Percentiles rank a stretch among this genome's conserved stretches.
phyloP scores from a whole-genome alignment of 805 yeast genomes.

The Yarrowia sp. region DNA sequence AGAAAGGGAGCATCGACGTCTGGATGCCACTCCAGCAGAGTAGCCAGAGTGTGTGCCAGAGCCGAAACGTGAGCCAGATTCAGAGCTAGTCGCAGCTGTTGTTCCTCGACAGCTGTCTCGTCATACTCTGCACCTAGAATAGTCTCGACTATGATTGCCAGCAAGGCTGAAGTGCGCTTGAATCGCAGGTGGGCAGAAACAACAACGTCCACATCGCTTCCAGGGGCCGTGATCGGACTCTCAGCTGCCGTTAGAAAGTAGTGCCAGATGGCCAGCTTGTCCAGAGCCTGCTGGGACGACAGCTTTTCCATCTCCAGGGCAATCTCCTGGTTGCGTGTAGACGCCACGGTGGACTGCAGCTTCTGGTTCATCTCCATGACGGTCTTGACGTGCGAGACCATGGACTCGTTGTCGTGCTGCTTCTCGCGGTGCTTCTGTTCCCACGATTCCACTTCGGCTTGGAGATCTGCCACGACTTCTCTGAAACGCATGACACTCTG shows the following conservation, averaged over 20 bases:
- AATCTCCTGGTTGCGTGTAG: slow-evolving; percentile 30
- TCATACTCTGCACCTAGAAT: slow-evolving; percentile 1
- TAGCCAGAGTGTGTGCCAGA: neutral
- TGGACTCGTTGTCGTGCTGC: slow-evolving; percentile 27
- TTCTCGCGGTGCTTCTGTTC: slow-evolving; percentile 28
- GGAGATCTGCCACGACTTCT: slow-evolving; percentile 35
- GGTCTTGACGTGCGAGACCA: slow-evolving; percentile 29
- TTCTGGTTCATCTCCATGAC: slow-evolving; percentile 33
- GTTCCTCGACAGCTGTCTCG: neutral
- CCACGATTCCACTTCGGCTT: slow-evolving; percentile 33
- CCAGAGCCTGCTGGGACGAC: slow-evolving; percentile 34
- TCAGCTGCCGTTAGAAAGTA: slow-evolving; percentile 32
- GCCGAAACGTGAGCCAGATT: neutral
- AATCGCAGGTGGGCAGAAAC: slow-evolving; percentile 17
- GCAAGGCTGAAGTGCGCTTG: neutral
- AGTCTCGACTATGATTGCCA: neutral
- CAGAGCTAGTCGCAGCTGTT: neutral
- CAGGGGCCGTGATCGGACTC: slow-evolving; percentile 7
- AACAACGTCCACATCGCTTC: slow-evolving; percentile 18
- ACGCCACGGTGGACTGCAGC: slow-evolving; percentile 30
- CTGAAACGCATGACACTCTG: slow-evolving; percentile 33
- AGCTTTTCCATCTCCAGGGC: slow-evolving; percentile 34
- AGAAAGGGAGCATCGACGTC: neutral
- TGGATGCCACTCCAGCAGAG: slow-evolving; percentile 7
- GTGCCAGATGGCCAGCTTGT: slow-evolving; percentile 34